These are phyloP conservation scores for Hawksworthiomyces lignivorus DNA, from an alignment of 2,329 filamentous ascomycete species.

Conservation along the genomic window DNA sequence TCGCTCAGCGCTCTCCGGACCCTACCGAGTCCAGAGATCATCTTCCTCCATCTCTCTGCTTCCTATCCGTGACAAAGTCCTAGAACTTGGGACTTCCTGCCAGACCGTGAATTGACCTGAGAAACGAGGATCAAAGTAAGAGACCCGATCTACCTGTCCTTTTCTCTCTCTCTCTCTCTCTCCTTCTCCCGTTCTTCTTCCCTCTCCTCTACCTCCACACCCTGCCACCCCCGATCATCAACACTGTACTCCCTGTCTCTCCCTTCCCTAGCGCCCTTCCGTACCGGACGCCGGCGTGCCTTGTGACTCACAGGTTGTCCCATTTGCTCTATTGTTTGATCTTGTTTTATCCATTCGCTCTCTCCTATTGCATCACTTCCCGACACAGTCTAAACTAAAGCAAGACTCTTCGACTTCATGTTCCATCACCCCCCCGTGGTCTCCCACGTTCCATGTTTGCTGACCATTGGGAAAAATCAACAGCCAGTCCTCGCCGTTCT, in stretches of 20 bases:
- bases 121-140: conserved; percentile 6
- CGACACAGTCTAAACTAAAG: not conserved
- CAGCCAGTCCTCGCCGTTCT: too few relatives aligned
- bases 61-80: too few relatives aligned
- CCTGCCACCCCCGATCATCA: too few relatives aligned
- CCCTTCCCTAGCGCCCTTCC: conserved; percentile 1
- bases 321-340: not conserved
- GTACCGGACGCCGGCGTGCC: conserved; percentile 4
- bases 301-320: conserved; percentile 1
- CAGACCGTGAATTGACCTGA: too few relatives aligned
- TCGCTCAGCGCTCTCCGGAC: conserved; percentile 1
- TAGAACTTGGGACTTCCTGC: too few relatives aligned
- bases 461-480: not conserved
- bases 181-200: conserved; percentile 15
- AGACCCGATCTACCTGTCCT: not conserved
- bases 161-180: not conserved
- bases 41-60: not conserved
- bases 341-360: conserved; percentile 2
- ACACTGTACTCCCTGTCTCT: too few relatives aligned
- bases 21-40: not conserved
- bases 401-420: not conserved
- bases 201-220: too few relatives aligned
- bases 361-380: conserved; percentile 4
- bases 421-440: not conserved
- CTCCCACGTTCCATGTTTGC: not conserved